phyloP scores from a whole-genome alignment of 345 rosid genomes.

The Linum lewisii region DNA sequence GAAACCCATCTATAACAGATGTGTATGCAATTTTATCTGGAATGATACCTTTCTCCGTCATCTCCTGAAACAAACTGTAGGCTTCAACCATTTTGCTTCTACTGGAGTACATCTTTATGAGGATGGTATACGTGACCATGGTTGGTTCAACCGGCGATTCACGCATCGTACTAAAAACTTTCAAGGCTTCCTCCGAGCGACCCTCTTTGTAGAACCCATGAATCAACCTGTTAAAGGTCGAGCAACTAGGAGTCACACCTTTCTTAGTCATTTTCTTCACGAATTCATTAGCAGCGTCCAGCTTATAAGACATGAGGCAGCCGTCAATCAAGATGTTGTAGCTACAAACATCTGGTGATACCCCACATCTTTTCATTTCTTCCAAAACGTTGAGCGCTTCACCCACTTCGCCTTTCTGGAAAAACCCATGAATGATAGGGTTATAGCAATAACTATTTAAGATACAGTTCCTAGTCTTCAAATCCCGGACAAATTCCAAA shows the following conservation, averaged over 20 bases:
- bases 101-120: slow-evolving; percentile 30
- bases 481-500: slow-evolving; percentile 17
- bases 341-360: slow-evolving; percentile 35
- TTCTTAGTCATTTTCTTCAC: slow-evolving; percentile 31
- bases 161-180: slow-evolving; percentile 27
- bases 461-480: slow-evolving; percentile 17
- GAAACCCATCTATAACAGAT: slow-evolving; percentile 39
- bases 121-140: slow-evolving; percentile 36
- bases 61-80: too few species aligned
- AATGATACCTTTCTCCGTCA: too few species aligned
- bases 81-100: too few species aligned
- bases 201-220: slow-evolving; percentile 38
- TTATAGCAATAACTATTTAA: slow-evolving; percentile 41
- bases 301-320: slow-evolving; percentile 25
- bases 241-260: slow-evolving; percentile 21
- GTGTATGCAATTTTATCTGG: too few species aligned
- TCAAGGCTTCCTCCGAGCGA: slow-evolving; percentile 28
- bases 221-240: slow-evolving; percentile 25
- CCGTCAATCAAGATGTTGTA: slow-evolving; percentile 45
- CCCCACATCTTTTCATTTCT: slow-evolving; percentile 34
- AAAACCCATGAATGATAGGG: slow-evolving; percentile 42
- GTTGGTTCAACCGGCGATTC: slow-evolving; percentile 22
- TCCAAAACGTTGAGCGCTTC: slow-evolving; percentile 32
- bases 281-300: slow-evolving; percentile 31
- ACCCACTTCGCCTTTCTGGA: slow-evolving; percentile 30